Conservation (phyloP, 2,329 filamentous ascomycete species). For the Fusarium kyushuense region DNA sequence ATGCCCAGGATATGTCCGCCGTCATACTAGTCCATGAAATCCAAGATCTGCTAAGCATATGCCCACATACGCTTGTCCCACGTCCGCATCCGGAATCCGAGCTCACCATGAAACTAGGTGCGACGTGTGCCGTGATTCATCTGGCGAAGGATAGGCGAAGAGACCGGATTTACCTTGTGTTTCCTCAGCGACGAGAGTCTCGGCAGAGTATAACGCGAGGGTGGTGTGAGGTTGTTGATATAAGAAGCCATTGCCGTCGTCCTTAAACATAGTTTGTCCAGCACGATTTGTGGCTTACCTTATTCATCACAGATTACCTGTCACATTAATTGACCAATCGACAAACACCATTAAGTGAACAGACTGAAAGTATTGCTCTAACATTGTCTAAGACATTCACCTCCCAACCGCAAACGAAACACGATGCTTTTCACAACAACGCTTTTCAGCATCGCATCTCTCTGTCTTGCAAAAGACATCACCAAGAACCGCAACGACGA, state of each 20-base stretch:
- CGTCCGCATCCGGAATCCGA: conserved; percentile 30
- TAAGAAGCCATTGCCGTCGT: conserved; percentile 1
- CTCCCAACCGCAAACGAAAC: neutral
- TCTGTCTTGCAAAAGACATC: conserved; percentile 1
- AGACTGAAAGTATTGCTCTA: neutral
- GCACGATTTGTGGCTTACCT: neutral
- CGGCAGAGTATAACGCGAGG: neutral
- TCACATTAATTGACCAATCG: neutral
- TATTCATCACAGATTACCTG: no score
- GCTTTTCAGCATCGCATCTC: conserved; percentile 5
- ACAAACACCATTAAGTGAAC: neutral
- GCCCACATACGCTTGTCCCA: neutral
- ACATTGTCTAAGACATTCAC: neutral
- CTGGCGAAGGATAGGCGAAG: conserved; percentile 25
- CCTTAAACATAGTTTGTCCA: neutral
- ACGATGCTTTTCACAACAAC: conserved; percentile 17
- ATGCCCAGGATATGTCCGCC: neutral
- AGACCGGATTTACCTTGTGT: neutral
- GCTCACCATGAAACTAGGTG: neutral
- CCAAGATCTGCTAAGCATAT: neutral
- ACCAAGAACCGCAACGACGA: neutral
- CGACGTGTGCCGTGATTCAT: conserved; percentile 31
- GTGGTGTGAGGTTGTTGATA: neutral
- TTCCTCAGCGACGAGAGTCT: conserved; percentile 9
- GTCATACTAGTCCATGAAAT: neutral